Evolutionary conservation across 1,284 basidiomycete species (phyloP), one percentile per base, ranked within the genome.

Genomic region (Irpex sp.): DNA sequence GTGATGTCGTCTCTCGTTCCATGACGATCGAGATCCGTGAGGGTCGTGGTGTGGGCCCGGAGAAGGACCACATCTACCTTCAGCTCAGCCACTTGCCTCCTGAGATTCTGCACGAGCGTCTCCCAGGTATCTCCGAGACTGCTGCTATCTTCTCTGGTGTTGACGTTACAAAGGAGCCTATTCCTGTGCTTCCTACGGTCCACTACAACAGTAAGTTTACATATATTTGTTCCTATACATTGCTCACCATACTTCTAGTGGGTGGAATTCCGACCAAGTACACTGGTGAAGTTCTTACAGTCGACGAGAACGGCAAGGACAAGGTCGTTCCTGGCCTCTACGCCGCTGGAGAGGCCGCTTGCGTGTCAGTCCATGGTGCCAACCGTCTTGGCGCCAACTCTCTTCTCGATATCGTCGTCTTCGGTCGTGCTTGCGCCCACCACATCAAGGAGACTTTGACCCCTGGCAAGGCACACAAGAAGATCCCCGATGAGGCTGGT

Each of bases 381-480:
- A 99, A 99, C 83, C 94, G 97, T 80, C 91, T 99, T 62, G 97
- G 97, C 69, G 97, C 97, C 74, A 99, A 99, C 84, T 99, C 97
- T 57, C 86, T 99, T 51, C 84, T 99, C 66, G 97, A 99, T 76
- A 98, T 99, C 72, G 97, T 99, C 75, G 97, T 99, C 69, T 99
- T 98, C 72, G 97, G 97, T 70, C 94, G 97, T 76, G 97, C 97
- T 19, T 96, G 93, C 72, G 97, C 97, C 58, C 79, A 97, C 79
- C 97, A 99, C 80, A 99, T 99, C 76, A 90, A 87, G 72, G 94
- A 98, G 68, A 98, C 84, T 60, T 82, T 94, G 63, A 86, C 88
- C 19, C 94, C 96, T 59, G 93, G 93, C 65, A 93, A 91, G 75
- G 88, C 95, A 14, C 97, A 98, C 81, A 94, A 94, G 79, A 80